These are phyloP conservation scores for Dioszegia crocea DNA, from an alignment of 768 basidiomycete genomes.

Conservation along the genomic window DNA sequence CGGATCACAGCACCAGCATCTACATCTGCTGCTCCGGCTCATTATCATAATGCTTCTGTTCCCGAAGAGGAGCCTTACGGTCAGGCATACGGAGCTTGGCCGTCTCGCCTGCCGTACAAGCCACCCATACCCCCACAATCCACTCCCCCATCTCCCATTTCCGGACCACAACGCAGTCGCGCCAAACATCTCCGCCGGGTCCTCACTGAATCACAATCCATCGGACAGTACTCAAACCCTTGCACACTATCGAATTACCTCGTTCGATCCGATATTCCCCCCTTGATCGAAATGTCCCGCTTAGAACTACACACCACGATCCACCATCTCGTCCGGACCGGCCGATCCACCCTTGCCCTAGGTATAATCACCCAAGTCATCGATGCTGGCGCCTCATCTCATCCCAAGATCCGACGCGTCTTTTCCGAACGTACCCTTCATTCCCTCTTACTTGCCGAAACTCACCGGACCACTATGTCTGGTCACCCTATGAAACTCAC, in stretches of 20 bases:
- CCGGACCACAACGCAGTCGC: neutral
- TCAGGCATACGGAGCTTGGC: conserved; percentile 11
- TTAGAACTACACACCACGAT: conserved; percentile 12
- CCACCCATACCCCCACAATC: neutral
- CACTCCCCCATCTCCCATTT: neutral
- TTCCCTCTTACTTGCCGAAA: neutral
- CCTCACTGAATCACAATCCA: neutral
- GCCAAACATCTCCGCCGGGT: neutral
- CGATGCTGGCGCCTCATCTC: neutral
- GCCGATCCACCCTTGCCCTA: neutral
- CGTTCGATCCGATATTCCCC: neutral
- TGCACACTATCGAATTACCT: neutral
- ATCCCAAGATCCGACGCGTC: neutral
- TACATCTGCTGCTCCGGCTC: too few species aligned
- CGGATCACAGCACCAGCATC: too few species aligned
- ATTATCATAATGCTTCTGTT: too few species aligned
- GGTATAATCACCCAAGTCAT: conserved; percentile 6
- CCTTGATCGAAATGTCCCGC: neutral
- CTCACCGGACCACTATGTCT: neutral
- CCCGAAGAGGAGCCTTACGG: conserved; percentile 8
- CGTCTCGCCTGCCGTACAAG: conserved; percentile 9
- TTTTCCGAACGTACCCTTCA: conserved; percentile 4
- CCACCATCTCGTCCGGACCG: conserved; percentile 10
- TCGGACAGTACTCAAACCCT: neutral
- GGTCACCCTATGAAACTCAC: neutral